Conservation (phyloP, 495 filamentous ascomycete species). For the Trichoderma gamsii region DNA sequence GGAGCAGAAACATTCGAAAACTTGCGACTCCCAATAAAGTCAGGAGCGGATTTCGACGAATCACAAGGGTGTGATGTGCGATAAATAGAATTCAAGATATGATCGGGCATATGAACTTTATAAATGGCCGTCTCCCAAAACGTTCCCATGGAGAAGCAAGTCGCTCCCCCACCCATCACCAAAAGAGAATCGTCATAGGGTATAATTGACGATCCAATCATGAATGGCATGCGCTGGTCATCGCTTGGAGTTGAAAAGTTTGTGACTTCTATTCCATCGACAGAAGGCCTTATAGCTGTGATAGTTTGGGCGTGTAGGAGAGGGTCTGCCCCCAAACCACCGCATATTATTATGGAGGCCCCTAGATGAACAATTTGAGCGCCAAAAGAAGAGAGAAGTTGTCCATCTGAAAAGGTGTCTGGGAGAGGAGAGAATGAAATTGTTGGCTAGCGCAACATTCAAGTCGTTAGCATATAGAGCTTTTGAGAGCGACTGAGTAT, state of each 20-base stretch:
- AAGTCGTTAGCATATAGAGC: not conserved
- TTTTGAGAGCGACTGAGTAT: not conserved
- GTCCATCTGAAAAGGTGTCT: not conserved
- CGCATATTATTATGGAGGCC: slow-evolving; percentile 33
- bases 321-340: slow-evolving; percentile 39
- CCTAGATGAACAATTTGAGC: slow-evolving; percentile 4
- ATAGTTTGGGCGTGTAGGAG: slow-evolving; percentile 32
- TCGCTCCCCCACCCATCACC: slow-evolving; percentile 73
- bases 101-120: not conserved
- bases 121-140: slow-evolving; percentile 55
- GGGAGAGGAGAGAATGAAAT: not conserved
- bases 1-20: not conserved
- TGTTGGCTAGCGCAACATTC: slow-evolving; percentile 19
- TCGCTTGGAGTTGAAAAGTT: not conserved
- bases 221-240: slow-evolving; percentile 45
- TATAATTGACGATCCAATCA: slow-evolving; percentile 56
- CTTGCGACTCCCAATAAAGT: not conserved
- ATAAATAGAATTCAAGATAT: not conserved
- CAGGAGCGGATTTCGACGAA: not conserved
- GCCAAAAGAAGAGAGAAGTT: not conserved
- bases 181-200: slow-evolving; percentile 39
- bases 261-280: slow-evolving; percentile 2
- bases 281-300: slow-evolving; percentile 18
- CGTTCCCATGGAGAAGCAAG: slow-evolving; percentile 84
- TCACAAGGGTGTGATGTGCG: not conserved